Evolutionary conservation across 768 basidiomycete species (phyloP).

Genomic region (Ramaria rubella): DNA sequence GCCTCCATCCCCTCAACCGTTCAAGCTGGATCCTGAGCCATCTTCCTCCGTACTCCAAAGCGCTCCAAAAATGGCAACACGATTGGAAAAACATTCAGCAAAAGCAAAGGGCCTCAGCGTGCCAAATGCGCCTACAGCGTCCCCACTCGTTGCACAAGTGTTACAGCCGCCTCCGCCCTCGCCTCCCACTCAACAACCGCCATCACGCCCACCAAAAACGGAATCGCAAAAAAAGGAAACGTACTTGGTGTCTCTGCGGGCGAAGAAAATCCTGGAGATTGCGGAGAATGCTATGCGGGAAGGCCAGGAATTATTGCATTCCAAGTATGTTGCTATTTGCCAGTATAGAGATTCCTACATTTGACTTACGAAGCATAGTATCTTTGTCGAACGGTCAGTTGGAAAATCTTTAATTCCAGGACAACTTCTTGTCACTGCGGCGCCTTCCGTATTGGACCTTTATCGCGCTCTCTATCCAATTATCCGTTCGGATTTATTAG

Average conservation of each 20-base stretch:
- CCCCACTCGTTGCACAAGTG: conserved; percentile 14
- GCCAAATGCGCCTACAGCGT: conserved; percentile 16
- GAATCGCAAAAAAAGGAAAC: conserved; percentile 36
- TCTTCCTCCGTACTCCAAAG: conserved; percentile 29
- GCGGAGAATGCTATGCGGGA: conserved; percentile 62
- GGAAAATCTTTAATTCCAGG: conserved; percentile 26
- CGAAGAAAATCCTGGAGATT: conserved; percentile 45
- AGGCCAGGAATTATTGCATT: conserved; percentile 54
- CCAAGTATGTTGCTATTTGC: conserved; percentile 28
- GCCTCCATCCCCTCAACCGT: conserved; percentile 21
- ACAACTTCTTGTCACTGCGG: conserved; percentile 50
- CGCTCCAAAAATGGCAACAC: conserved; percentile 42
- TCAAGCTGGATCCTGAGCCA: conserved; percentile 14
- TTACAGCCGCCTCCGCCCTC: conserved; percentile 19
- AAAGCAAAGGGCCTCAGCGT: conserved; percentile 40
- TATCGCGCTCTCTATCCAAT: conserved; percentile 76
- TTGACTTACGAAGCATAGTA: conserved; percentile 6
- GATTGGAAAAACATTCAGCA: conserved; percentile 51
- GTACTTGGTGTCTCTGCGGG: conserved; percentile 54
- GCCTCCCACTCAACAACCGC: neutral
- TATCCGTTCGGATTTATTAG: conserved; percentile 41
- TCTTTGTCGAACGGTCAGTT: conserved; percentile 7
- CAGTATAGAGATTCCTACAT: conserved; percentile 3
- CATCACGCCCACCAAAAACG: neutral
- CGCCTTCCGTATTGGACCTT: conserved; percentile 65